Base-by-base conservation (phyloP, 2,329 filamentous ascomycete genomes). In the Fusarium ambrosium region DNA sequence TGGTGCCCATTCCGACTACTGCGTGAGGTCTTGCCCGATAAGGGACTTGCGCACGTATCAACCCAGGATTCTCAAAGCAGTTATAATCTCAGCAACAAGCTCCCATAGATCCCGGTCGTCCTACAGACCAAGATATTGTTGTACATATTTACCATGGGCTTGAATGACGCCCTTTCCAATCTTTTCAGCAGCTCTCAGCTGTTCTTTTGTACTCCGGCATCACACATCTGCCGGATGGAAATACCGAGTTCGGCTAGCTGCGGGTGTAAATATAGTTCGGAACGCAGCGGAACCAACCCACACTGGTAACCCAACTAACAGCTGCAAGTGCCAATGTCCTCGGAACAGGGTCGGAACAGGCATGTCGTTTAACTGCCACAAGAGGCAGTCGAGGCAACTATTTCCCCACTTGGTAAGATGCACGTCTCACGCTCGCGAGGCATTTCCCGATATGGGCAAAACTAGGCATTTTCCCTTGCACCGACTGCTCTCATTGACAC, bases 381-480 rank as follows among this genome's bases (percentile, higher is more conserved):
- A 56, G 11, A 8, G 56, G 11, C 8, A 48, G 4, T 14, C 7
- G 4, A 4, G 27, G 7, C 14, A 13, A 13, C 16, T 10, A 13
- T 62, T 37, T 20, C 39, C 48, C 36, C 36, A 32, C 45, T 29
- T 45, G 59, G 59, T 45, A 62, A 62, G 18, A 62, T 22, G n/a
- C 11, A 4, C 22, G 43, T 48, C 22, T 10, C 43, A 16, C 22
- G n/a, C 29, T 29, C 62, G 13, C n/a, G 20, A n/a, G 2, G 36
- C 10, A 20, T 56, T 60, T 11, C 71, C 61, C 16, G 51, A 73
- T 62, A 2, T 4, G 7, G 71, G 71, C 48, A 73, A 71, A 62
- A 58, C n/a, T 37, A 16, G 32, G 6, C 72, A 72, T 29, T 64
- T 41, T 39, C 36, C 29, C 29, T 29, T 51, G 11, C 27, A n/a